These are phyloP conservation scores for Basipetospora chlamydospora DNA, from an alignment of 2,329 filamentous ascomycete species.

Conservation along the genomic window DNA sequence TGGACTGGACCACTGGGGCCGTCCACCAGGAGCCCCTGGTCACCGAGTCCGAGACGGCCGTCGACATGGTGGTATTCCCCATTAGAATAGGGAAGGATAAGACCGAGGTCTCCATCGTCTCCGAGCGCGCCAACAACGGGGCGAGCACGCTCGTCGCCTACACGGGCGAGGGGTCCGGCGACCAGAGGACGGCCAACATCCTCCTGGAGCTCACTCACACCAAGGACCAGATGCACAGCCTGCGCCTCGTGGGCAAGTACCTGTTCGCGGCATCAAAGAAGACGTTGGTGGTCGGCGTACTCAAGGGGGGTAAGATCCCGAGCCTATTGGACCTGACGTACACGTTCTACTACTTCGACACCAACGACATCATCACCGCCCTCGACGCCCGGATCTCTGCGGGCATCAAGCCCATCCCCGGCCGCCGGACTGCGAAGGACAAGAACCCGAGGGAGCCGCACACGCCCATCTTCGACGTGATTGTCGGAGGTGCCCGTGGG, in stretches of 20 bases:
- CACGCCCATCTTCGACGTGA: constrained; percentile 48
- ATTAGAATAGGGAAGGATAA: constrained; percentile 19
- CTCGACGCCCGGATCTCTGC: constrained; percentile 43
- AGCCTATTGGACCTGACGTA: constrained; percentile 23
- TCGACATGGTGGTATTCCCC: constrained; percentile 28
- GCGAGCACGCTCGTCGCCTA: constrained; percentile 2
- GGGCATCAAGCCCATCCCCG: constrained; percentile 9
- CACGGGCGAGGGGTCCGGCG: background rate
- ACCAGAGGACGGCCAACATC: background rate
- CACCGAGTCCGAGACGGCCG: constrained; percentile 26
- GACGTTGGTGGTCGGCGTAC: constrained; percentile 1
- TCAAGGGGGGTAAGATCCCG: constrained; percentile 1
- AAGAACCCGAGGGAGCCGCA: constrained; percentile 7
- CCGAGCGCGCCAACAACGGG: constrained; percentile 16
- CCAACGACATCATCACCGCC: constrained; percentile 49
- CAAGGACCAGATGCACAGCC: constrained; percentile 1
- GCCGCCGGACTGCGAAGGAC: constrained; percentile 10
- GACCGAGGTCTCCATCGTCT: constrained; percentile 32
- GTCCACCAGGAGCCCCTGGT: constrained; percentile 4
- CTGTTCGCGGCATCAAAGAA: constrained; percentile 1
- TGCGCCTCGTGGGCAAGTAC: background rate
- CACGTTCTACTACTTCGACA: constrained; percentile 43
- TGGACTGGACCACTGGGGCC: constrained; percentile 37
- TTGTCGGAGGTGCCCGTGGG: constrained; percentile 63
- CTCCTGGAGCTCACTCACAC: constrained; percentile 1